Evolutionary conservation across 2,329 filamentous ascomycete genomes (phyloP), one percentile per base, ranked within the genome.

Genomic region (Rhynchosporium secalis): DNA sequence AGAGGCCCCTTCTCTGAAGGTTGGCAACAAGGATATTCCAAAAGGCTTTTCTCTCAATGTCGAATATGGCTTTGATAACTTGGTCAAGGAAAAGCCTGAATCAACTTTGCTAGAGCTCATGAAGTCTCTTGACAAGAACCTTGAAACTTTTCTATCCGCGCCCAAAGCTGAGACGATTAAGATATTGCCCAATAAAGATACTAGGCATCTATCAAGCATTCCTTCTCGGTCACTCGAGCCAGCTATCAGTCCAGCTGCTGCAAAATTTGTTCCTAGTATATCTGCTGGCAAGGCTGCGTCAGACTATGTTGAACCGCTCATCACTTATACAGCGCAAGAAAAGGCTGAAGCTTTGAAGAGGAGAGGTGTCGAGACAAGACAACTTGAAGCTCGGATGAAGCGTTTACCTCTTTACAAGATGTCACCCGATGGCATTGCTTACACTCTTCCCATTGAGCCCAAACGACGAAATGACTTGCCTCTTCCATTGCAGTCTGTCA

Each of bases 21-120:
- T 94, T 56, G 79, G 77, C 63, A 92, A 93, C 71, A 82, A 83
- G 65, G 86, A 87, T 68, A 90, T 92, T 69, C 87, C 86, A 2
- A 79, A 86, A 64, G 88, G 86, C 1, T 93, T 89, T 72, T 83
- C 87, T 70, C 83, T 90, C 74, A 94, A 93, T 75, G 83, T 95
- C 43, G 89, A 92, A 72, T 81, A 79, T 66, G 90, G 90, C 8
- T 95, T 91, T 78, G 84, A 88, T 64, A 79, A 76, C 45, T 80
- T 94, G 56, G 84, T 85, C 0, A 75, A 81, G 46, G 82, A 83
- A 48, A 79, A 82, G 47, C 77, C 77, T 4, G 81, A 77, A 5
- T 76, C 78, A 9, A 91, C 88, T 0, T 76, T 95, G 0, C 77
- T 94, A 54, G 80, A 81, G 15, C 79, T 89, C 66, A 82, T 89